Evolutionary conservation across 2,329 filamentous ascomycete genomes (phyloP).

Genomic region (Cercospora sp.): DNA sequence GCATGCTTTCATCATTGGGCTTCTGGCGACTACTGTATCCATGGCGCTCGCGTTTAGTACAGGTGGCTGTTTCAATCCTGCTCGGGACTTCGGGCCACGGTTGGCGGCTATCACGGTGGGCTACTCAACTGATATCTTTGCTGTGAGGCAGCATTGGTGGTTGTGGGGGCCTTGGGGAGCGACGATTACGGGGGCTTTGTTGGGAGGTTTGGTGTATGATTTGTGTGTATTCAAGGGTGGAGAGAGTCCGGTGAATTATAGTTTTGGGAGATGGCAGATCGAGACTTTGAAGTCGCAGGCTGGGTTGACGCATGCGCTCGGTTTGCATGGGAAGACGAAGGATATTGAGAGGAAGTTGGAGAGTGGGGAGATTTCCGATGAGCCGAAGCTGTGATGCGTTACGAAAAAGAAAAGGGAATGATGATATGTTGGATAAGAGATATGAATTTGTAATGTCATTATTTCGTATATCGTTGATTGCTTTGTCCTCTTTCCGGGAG

Average conservation of each 20-base stretch:
- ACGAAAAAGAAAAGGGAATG: not conserved
- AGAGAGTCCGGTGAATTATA: constrained; percentile 56
- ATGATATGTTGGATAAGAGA: not conserved
- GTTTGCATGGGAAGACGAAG: constrained; percentile 18
- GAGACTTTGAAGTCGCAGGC: constrained; percentile 27
- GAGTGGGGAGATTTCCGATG: constrained; percentile 17
- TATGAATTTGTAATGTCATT: not conserved
- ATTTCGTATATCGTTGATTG: not conserved
- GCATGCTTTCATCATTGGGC: constrained; percentile 53
- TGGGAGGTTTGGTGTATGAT: constrained; percentile 52
- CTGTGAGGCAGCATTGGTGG: constrained; percentile 45
- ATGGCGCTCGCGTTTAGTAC: constrained; percentile 52
- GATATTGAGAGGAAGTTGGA: constrained; percentile 25
- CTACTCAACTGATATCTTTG: constrained; percentile 43
- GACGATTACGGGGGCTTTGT: constrained; percentile 44
- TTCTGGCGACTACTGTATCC: constrained; percentile 42
- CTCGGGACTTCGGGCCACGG: constrained; percentile 53
- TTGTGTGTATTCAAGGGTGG: constrained; percentile 52
- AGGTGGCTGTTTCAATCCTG: constrained; percentile 52
- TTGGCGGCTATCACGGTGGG: constrained; percentile 50
- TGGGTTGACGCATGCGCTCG: constrained; percentile 25
- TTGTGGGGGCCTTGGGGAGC: constrained; percentile 50
- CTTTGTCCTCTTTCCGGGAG: too few relatives aligned
- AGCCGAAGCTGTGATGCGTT: constrained; percentile 16
- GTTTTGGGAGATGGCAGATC: constrained; percentile 32